Conservation (phyloP, 2,329 filamentous ascomycete species). For the Aureobasidium lini region DNA sequence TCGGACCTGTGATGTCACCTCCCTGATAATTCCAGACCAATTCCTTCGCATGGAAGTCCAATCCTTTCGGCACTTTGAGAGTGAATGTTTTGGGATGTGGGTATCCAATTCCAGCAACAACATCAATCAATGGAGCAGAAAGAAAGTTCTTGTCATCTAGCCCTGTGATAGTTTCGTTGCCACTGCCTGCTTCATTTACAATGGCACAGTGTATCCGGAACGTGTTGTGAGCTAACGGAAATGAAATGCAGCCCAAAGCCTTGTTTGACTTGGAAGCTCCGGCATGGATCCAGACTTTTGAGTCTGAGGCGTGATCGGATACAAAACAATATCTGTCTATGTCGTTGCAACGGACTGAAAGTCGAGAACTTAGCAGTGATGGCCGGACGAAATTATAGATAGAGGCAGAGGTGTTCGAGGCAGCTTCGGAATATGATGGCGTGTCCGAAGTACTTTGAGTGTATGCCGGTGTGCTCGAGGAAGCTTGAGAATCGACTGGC, state of each 20-base stretch:
- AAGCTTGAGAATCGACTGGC: neutral
- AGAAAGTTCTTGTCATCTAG: neutral
- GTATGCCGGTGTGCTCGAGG: neutral
- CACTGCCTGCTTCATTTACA: neutral
- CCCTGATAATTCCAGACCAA: neutral
- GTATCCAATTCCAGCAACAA: neutral
- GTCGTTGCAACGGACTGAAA: neutral
- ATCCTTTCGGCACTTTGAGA: neutral
- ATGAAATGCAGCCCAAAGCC: neutral
- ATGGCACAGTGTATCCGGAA: conserved; percentile 1
- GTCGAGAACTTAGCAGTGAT: neutral
- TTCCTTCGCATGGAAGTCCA: neutral
- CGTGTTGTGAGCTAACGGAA: conserved; percentile 4
- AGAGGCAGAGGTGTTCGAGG: neutral
- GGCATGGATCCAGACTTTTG: conserved; percentile 11
- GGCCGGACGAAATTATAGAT: neutral
- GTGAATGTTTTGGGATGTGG: conserved; percentile 4
- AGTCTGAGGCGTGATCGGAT: neutral
- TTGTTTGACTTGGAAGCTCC: conserved; percentile 3
- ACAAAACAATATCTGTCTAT: conserved; percentile 9
- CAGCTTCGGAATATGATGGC: neutral
- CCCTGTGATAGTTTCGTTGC: neutral
- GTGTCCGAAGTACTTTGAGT: neutral
- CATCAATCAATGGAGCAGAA: neutral
- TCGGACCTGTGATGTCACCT: neutral